Base-by-base conservation (phyloP, 2,329 filamentous ascomycete genomes). In the Alternaria sp. region DNA sequence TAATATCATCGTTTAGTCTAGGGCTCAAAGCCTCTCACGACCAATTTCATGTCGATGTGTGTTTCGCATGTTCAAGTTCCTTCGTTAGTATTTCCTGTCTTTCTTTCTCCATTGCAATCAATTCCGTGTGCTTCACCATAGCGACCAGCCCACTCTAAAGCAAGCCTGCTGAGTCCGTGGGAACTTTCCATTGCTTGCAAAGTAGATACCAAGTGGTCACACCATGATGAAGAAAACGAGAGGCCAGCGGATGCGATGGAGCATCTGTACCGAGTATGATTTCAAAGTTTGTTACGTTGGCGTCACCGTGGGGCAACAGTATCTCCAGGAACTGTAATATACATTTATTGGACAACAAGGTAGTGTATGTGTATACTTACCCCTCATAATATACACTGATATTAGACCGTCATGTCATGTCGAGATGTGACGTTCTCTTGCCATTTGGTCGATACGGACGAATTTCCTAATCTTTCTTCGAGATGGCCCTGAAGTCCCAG, bases 401-500 rank as follows among this genome's bases (percentile, higher is more conserved):
- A 4, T 36, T 36, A 17, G 19, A 15, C 32, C 13, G 19, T 52
- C 49, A 40, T 17, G 49, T 13, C 4, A 21, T n/a, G 15, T 25
- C 4, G 19, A 25, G 5, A 40, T 40, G 4, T 11, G 5, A 30
- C 23, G 9, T 13, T 36, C 8, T 21, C n/a, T 40, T 25, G 30
- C 7, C 3, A 23, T 26, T 30, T 11, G 13, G 19, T 47, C 43
- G 43, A 17, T 30, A 19, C 32, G 9, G 36, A 32, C 5, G 25
- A 21, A 28, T 49, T 6, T 23, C 56, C 25, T 69, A 74, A 23
- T 75, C 67, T 55, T 69, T 69, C 66, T 75, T 76, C n/a, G 63
- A 65, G 21, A 62, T 61, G 43, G 59, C 62, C n/a, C 50, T 74
- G 67, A 81, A 78, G 59, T 80, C 72, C 79, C 79, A 81, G 58